A percentile compares a stretch with the other conserved stretches of the same genome.
phyloP scores from a whole-genome alignment of 768 basidiomycete species.

The Paxillus involutus region DNA sequence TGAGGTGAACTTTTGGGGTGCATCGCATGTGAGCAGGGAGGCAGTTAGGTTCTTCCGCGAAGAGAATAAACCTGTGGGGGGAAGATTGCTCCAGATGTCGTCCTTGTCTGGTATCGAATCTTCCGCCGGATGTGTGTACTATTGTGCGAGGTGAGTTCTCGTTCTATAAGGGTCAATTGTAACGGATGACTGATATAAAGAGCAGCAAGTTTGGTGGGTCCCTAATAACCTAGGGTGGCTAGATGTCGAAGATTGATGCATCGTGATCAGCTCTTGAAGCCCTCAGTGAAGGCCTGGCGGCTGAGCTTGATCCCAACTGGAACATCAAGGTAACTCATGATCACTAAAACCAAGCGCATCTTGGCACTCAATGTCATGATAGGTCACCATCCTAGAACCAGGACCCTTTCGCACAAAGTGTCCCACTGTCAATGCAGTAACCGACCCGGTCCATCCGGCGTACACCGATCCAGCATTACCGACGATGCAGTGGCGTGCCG shows the following conservation, averaged over 20 bases:
- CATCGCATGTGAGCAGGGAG: conserved; percentile 37
- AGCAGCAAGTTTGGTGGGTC: conserved; percentile 17
- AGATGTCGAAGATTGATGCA: neutral
- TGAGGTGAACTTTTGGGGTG: conserved; percentile 47
- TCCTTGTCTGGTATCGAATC: conserved; percentile 31
- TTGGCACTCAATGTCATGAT: neutral
- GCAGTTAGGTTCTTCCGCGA: conserved; percentile 27
- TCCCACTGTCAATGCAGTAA: neutral
- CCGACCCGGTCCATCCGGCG: conserved; percentile 10
- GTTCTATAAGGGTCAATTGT: neutral
- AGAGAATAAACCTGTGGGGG: conserved; percentile 33
- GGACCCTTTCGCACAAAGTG: conserved; percentile 8
- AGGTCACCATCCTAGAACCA: conserved; percentile 7
- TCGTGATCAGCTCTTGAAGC: conserved; percentile 10
- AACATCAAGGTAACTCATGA: conserved; percentile 15
- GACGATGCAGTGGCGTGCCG: neutral
- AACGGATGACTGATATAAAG: neutral
- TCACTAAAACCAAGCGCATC: neutral
- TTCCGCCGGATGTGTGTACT: conserved; percentile 10
- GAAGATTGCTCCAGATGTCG: conserved; percentile 37
- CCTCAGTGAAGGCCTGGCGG: conserved; percentile 10
- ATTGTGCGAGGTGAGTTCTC: conserved; percentile 21
- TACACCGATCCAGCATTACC: conserved; percentile 8
- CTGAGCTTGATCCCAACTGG: conserved; percentile 20
- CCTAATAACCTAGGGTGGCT: neutral